Conservation (phyloP, 225 moss, liverwort and hornwort genomes). For the Bryum argenteum region DNA sequence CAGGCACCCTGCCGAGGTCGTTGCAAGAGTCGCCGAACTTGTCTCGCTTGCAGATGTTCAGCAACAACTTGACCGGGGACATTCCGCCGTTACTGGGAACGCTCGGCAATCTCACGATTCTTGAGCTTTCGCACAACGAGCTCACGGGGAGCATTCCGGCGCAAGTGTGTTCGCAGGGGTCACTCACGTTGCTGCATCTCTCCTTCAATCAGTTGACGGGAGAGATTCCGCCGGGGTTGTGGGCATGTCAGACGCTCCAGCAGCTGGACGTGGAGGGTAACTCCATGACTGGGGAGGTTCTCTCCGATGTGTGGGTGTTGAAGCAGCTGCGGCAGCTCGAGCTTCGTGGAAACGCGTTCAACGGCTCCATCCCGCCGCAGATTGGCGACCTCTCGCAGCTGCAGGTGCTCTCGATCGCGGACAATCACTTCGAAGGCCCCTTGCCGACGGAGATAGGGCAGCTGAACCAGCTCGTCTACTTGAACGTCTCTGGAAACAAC, state of each 20-base stretch:
- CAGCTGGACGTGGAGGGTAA: constrained; percentile 45
- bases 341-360: constrained; percentile 40
- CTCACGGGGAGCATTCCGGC: constrained; percentile 53
- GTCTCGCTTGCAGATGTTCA: constrained; percentile 41
- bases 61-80: constrained; percentile 52
- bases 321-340: constrained; percentile 37
- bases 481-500: constrained; percentile 43
- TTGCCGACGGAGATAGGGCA: constrained; percentile 44
- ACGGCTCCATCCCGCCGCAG: constrained; percentile 37
- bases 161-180: constrained; percentile 40
- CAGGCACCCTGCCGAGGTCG: constrained; percentile 47
- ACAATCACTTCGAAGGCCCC: constrained; percentile 34
- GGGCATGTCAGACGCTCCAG: constrained; percentile 39
- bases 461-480: constrained; percentile 28
- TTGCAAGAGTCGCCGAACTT: constrained; percentile 38
- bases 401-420: constrained; percentile 49
- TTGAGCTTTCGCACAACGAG: constrained; percentile 50
- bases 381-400: constrained; percentile 30
- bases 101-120: constrained; percentile 36
- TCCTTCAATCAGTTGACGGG: constrained; percentile 43
- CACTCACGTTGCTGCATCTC: constrained; percentile 37
- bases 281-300: constrained; percentile 37
- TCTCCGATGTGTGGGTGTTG: constrained; percentile 30
- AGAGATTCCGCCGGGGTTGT: constrained; percentile 38
- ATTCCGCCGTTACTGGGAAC: constrained; percentile 60